phyloP scores from a whole-genome alignment of 495 filamentous ascomycete genomes.

The Penicillium riverlandense region DNA sequence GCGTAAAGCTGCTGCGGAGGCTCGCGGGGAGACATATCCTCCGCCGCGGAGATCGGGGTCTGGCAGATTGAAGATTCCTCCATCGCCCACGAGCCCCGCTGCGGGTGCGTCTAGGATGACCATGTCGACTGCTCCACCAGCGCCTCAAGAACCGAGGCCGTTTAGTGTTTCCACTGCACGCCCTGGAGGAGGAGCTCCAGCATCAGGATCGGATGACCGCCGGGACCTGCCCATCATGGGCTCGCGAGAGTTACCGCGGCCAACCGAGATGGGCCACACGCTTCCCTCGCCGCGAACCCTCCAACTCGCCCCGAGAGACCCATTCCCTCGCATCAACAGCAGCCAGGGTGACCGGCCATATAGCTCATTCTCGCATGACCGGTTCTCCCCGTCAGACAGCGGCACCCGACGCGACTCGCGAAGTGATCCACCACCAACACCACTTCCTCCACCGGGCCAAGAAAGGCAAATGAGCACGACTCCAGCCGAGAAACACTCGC shows the following conservation, averaged over 20 bases:
- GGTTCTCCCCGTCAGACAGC: conserved; percentile 22
- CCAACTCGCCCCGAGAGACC: conserved; percentile 25
- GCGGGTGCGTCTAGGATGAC: conserved; percentile 3
- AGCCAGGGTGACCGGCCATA: conserved; percentile 10
- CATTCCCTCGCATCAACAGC: conserved; percentile 18
- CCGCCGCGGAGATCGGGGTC: conserved; percentile 26
- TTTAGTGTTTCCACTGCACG: background rate
- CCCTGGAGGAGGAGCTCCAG: background rate
- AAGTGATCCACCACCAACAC: conserved; percentile 6
- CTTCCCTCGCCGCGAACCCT: conserved; percentile 26
- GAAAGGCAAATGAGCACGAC: conserved; percentile 9
- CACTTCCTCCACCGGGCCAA: conserved; percentile 8
- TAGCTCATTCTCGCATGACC: conserved; percentile 16
- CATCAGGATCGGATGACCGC: conserved; percentile 9
- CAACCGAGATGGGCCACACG: conserved; percentile 23
- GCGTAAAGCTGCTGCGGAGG: conserved; percentile 43
- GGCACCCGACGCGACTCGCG: conserved; percentile 11
- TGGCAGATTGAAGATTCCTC: conserved; percentile 23
- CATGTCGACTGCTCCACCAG: conserved; percentile 1
- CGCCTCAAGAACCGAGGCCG: background rate
- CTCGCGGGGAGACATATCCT: conserved; percentile 44
- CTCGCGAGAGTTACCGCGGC: conserved; percentile 28
- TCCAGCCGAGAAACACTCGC: conserved; percentile 13
- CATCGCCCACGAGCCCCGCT: conserved; percentile 28
- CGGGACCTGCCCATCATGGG: conserved; percentile 16